phyloP scores from a whole-genome alignment of 208 protist genomes.

The Balamuthia mandrillaris region DNA sequence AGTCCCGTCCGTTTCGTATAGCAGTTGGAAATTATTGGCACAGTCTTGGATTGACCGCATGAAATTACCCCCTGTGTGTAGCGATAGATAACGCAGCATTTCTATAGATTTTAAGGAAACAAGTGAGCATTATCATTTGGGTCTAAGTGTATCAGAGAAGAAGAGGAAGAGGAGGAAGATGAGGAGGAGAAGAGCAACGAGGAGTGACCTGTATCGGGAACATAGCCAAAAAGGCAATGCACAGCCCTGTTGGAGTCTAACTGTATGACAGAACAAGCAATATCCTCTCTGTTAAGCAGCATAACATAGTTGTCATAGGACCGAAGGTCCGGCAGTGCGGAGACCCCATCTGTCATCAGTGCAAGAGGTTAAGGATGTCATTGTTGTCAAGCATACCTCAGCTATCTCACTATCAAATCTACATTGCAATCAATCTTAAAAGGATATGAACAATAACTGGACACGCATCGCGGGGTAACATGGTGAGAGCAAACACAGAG shows the following conservation, averaged over 20 bases:
- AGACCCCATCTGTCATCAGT: constrained; percentile 33
- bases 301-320: constrained; percentile 39
- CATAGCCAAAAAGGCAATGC: constrained; percentile 30
- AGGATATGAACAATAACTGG: constrained; percentile 2
- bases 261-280: constrained; percentile 7
- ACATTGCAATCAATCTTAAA: background rate
- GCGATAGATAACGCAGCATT: too few relatives aligned
- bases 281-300: constrained; percentile 32
- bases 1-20: too few relatives aligned
- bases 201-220: constrained; percentile 34
- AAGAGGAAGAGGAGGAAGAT: too few relatives aligned
- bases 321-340: background rate
- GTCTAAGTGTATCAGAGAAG: too few relatives aligned
- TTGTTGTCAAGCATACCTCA: background rate
- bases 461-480: background rate
- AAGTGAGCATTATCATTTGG: too few relatives aligned
- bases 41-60: too few relatives aligned
- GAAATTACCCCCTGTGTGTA: too few relatives aligned
- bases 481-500: constrained; percentile 16
- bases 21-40: too few relatives aligned
- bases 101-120: too few relatives aligned
- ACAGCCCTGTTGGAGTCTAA: background rate
- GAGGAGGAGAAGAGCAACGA: too few relatives aligned
- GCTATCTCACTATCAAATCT: background rate
- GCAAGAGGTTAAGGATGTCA: background rate